Evolutionary conservation across 1,139 yeast species (phyloP).

Genomic region (Suhomyces maxii): DNA sequence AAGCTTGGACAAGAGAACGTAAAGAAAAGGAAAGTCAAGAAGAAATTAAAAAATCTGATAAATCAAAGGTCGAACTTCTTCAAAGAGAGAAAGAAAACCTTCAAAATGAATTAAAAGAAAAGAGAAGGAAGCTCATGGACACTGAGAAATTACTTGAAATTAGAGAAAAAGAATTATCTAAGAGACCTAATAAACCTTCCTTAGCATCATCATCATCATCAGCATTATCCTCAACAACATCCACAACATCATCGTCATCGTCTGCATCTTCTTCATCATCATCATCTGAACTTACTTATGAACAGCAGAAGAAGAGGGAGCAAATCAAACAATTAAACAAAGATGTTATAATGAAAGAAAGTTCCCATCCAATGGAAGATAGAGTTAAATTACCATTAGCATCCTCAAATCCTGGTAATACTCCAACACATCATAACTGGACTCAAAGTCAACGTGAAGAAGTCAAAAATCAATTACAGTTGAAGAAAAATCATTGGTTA

Average conservation of each 20-base stretch:
- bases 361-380: slow-evolving; percentile 11
- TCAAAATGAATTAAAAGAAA: slow-evolving; percentile 38
- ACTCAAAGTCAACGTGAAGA: slow-evolving; percentile 19
- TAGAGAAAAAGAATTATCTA: slow-evolving; percentile 9
- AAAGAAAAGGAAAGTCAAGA: slow-evolving; percentile 23
- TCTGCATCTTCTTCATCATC: not conserved
- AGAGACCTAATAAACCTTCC: not conserved
- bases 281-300: slow-evolving; percentile 8
- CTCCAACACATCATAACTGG: slow-evolving; percentile 4
- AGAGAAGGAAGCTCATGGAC: slow-evolving; percentile 24
- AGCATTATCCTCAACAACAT: not conserved
- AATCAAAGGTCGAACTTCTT: slow-evolving; percentile 18
- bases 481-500: slow-evolving; percentile 32
- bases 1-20: not conserved
- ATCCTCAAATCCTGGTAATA: slow-evolving; percentile 7
- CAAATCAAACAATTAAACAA: slow-evolving; percentile 23
- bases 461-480: slow-evolving; percentile 16
- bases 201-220: not conserved
- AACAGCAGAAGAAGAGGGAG: slow-evolving; percentile 17
- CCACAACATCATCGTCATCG: not conserved
- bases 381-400: slow-evolving; percentile 6
- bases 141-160: slow-evolving; percentile 8
- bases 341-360: slow-evolving; percentile 20
- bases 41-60: slow-evolving; percentile 5
- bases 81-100: slow-evolving; percentile 35